Base-by-base conservation (phyloP, 306 rosid species). In the Astragalus membranaceus region DNA sequence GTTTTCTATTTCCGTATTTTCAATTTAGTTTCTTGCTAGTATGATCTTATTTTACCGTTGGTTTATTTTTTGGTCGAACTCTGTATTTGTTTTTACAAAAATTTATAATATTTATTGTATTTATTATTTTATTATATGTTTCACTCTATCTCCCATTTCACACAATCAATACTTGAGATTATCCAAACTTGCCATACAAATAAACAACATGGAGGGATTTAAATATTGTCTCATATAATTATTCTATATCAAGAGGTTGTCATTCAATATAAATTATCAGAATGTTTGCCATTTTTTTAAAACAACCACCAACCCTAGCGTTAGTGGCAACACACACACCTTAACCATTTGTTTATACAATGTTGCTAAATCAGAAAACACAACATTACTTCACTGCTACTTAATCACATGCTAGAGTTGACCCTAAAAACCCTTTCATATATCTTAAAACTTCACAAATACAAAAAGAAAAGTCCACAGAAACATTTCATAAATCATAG, bases 401-500 rank as follows among this genome's bases (percentile, higher is more conserved):
- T 41, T 20, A 13, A 49, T 78, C 88, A 82, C 87, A 82, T 84
- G 88, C 82, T 66, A 78, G 82, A 88, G 95, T 88, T 88, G 95
- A 86, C 89, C 70, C 77, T 52, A 63, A 7, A 43, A 64, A 36
- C 49, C 50, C 72, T 75, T 32, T 75, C 47, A 7, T 4, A 49
- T 59, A 23, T 59, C 52, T 10, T 14, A 15, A 10, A 63, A 52
- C 49, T 44, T 14, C 3, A 33, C 36, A 59, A 32, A 6, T 55
- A n/a, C 47, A 61, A 2, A 16, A 62, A 4, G 5, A 37, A 54
- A 26, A 26, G 30, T 26, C 3, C 10, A 56, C 3, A 15, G 9
- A 46, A 70, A 53, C 30, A 4, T 26, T 30, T 7, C 33, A 54
- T 44, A 42, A 50, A 20, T 49, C 54, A 7, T 17, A 14, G 23